These are phyloP conservation scores for Tubosaeta sp. DNA, from an alignment of 768 basidiomycete genomes.

Conservation along the genomic window DNA sequence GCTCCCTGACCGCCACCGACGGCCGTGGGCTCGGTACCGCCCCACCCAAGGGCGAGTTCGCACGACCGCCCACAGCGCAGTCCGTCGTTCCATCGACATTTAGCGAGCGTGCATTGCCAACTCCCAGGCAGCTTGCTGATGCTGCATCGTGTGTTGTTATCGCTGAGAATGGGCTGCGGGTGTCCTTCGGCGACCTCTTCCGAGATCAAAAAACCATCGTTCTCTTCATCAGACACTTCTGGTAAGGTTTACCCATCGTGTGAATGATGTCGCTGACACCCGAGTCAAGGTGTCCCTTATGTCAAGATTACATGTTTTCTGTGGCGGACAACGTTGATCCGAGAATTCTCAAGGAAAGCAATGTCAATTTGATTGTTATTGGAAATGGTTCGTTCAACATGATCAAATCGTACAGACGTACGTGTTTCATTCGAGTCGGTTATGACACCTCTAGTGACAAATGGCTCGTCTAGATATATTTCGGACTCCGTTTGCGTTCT, in stretches of 20 bases:
- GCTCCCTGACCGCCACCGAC: slow-evolving; percentile 21
- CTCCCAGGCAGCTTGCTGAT: slow-evolving; percentile 49
- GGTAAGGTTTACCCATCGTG: slow-evolving; percentile 34
- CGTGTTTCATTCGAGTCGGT: slow-evolving; percentile 20
- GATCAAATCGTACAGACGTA: slow-evolving; percentile 69
- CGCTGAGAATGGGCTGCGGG: slow-evolving; percentile 59
- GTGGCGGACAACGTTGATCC: slow-evolving; percentile 47
- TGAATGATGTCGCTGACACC: slow-evolving; percentile 4
- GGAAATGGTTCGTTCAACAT: slow-evolving; percentile 74
- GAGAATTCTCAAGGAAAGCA: slow-evolving; percentile 43
- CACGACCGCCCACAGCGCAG: slow-evolving; percentile 17
- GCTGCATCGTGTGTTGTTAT: slow-evolving; percentile 64
- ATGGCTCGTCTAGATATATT: slow-evolving; percentile 52
- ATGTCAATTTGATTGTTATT: slow-evolving; percentile 66
- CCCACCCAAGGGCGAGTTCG: slow-evolving; percentile 3
- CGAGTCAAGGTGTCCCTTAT: slow-evolving; percentile 59
- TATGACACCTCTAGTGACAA: not conserved
- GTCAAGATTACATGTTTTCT: slow-evolving; percentile 84
- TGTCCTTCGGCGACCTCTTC: slow-evolving; percentile 69
- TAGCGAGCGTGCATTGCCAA: slow-evolving; percentile 49
- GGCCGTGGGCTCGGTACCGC: slow-evolving; percentile 5
- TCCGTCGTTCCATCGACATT: slow-evolving; percentile 20
- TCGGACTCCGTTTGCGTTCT: slow-evolving; percentile 65
- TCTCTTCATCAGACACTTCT: slow-evolving; percentile 86
- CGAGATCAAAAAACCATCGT: slow-evolving; percentile 58